phyloP scores from a whole-genome alignment of 2,329 filamentous ascomycete genomes.

The Blastomyces silverae region DNA sequence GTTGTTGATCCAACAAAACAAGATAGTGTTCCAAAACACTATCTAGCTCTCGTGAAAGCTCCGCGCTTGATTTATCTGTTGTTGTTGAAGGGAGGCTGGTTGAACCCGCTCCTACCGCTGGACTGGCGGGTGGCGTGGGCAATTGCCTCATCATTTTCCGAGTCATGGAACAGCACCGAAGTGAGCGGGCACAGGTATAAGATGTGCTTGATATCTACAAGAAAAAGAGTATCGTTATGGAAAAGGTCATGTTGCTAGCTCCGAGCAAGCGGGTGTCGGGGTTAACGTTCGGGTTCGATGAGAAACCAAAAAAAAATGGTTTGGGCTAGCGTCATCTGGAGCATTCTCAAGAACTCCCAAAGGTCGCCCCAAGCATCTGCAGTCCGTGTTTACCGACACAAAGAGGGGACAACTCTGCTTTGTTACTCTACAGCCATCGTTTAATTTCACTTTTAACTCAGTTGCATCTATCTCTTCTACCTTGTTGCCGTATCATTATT shows the following conservation, averaged over 20 bases:
- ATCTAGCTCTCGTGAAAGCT: constrained; percentile 35
- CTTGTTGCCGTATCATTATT: background rate
- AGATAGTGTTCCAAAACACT: constrained; percentile 40
- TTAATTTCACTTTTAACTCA: background rate
- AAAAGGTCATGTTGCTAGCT: background rate
- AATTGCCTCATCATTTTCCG: constrained; percentile 16
- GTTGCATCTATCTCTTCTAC: background rate
- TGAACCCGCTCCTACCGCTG: constrained; percentile 22
- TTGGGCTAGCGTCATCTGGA: constrained; percentile 6
- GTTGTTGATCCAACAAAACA: constrained; percentile 39
- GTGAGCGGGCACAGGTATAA: background rate
- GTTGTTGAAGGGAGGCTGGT: constrained; percentile 20
- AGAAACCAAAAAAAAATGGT: background rate
- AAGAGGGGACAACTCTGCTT: background rate
- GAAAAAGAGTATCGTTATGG: background rate
- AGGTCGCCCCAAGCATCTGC: background rate
- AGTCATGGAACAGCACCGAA: background rate
- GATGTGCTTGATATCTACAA: background rate
- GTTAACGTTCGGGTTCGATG: background rate
- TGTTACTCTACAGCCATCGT: background rate
- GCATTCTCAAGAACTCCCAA: background rate
- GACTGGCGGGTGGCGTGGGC: constrained; percentile 20
- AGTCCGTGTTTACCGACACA: background rate
- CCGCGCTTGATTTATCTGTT: constrained; percentile 21
- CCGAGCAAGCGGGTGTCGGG: background rate